Evolutionary conservation across 2,329 filamentous ascomycete genomes (phyloP).

Genomic region (Dothidotthia symphoricarpi): DNA sequence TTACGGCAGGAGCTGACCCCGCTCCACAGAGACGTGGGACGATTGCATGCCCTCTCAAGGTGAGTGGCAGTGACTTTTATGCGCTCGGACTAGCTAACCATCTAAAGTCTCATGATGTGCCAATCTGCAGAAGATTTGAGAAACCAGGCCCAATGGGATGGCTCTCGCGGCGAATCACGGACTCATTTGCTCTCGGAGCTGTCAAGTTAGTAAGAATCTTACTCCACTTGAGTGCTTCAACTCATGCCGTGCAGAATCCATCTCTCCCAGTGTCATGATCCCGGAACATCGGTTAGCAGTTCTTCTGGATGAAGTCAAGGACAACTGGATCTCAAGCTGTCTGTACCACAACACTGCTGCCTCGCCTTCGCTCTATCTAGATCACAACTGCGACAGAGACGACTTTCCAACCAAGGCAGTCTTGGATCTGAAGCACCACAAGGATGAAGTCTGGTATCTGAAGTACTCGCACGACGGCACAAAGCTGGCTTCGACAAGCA

Average conservation of each 20-base stretch:
- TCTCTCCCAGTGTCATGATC: constrained; percentile 95
- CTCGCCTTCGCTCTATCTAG: constrained; percentile 81
- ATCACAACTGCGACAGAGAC: constrained; percentile 77
- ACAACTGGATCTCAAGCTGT: constrained; percentile 77
- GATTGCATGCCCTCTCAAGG: constrained; percentile 79
- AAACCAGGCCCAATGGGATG: constrained; percentile 79
- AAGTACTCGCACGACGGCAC: constrained; percentile 86
- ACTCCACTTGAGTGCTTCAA: not conserved
- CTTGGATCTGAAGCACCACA: constrained; percentile 68
- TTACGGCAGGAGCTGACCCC: constrained; percentile 85
- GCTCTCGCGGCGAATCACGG: constrained; percentile 71
- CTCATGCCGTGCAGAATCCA: constrained; percentile 61
- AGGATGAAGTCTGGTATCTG: constrained; percentile 87
- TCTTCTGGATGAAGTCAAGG: constrained; percentile 79
- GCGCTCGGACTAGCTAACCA: constrained; percentile 20
- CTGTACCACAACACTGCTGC: constrained; percentile 80
- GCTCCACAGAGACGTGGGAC: constrained; percentile 71
- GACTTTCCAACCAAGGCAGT: constrained; percentile 75
- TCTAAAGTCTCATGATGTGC: constrained; percentile 78
- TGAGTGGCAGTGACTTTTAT: constrained; percentile 31
- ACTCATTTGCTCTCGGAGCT: constrained; percentile 73
- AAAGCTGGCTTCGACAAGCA: constrained; percentile 78
- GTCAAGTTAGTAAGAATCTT: constrained; percentile 62
- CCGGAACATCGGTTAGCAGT: constrained; percentile 84
- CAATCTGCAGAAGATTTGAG: constrained; percentile 73